A percentile compares a stretch with the other conserved stretches of the same genome.
Conservation (phyloP, 2,329 filamentous ascomycete species). For the Pseudogymnoascus sp. region DNA sequence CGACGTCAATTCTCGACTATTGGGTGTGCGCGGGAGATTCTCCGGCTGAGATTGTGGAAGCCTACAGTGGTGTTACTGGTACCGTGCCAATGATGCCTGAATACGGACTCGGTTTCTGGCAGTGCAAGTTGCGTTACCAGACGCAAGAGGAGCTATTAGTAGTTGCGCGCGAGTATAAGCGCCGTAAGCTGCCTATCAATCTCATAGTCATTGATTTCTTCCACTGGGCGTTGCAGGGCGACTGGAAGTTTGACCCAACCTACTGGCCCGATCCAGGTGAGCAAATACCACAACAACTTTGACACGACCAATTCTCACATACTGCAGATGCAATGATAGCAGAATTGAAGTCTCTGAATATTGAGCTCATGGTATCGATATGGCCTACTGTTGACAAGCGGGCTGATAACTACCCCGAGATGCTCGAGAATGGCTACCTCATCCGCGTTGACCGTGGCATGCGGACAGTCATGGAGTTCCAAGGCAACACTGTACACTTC, state of each 20-base stretch:
- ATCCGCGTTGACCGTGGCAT: conserved; percentile 54
- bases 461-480: conserved; percentile 49
- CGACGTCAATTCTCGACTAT: conserved; percentile 52
- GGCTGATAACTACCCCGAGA: conserved; percentile 53
- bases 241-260: conserved; percentile 57
- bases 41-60: conserved; percentile 47
- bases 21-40: conserved; percentile 54
- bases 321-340: conserved; percentile 50
- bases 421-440: conserved; percentile 52
- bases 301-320: conserved; percentile 4
- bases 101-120: conserved; percentile 61
- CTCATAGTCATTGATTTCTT: conserved; percentile 63
- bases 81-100: conserved; percentile 60
- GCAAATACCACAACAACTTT: conserved; percentile 14
- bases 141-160: conserved; percentile 56
- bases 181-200: conserved; percentile 49
- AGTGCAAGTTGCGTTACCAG: conserved; percentile 59
- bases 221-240: conserved; percentile 59
- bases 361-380: conserved; percentile 62
- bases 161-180: conserved; percentile 52
- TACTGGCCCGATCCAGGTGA: conserved; percentile 57
- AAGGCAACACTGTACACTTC: conserved; percentile 52
- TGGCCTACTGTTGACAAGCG: conserved; percentile 58
- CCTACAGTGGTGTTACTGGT: conserved; percentile 50
- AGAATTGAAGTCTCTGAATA: conserved; percentile 49